Evolutionary conservation across 768 basidiomycete species (phyloP), one percentile per base, ranked within the genome.

Genomic region (Pleurotus ostreatus): DNA sequence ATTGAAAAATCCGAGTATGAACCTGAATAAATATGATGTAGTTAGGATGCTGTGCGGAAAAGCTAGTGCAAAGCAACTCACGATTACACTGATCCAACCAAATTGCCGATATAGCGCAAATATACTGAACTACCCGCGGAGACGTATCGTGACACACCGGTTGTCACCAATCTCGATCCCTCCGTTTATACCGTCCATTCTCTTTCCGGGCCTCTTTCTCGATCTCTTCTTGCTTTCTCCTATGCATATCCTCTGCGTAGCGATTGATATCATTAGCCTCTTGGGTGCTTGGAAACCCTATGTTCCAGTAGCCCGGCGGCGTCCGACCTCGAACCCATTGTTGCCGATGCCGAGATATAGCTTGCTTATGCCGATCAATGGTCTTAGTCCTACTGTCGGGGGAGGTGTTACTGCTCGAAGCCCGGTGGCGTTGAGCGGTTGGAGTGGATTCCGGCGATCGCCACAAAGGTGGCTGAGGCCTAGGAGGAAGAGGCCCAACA

Each of bases 241-340:
- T 70, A 60, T 89, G 85, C 82, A 94, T 91, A 64, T 81, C 79
- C 56, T 76, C 78, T 7, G 94, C 94, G 56, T 73, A 72, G 57
- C 74, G 71, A 67, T 96, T 96, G 62, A 96, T 94, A 54, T 78
- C 78, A 46, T 75, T 78, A 13, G 83, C 85, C 65, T 92, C 83
- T 68, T 95, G 94, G 3, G 94, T 94, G 60, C 78, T 76, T 1
- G 94, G 94, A 66, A 98, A 95, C 1, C 89, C 92, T 56, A 95
- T 94, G 55, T 86, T 78, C 91, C 93, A 95, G 70, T 91, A 96
- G 13, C 83, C 85, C 0, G 92, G 92, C 9, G 94, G 94, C 1
- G 92, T 94, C 49, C 76, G 79, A 1, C 85, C 77, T 46, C 83
- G 77, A 25, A 76, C 76, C 89, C 88, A 92, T 16, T 84, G 78